Base-by-base conservation (phyloP, 2,329 filamentous ascomycete genomes). In the Penicillium sp. region DNA sequence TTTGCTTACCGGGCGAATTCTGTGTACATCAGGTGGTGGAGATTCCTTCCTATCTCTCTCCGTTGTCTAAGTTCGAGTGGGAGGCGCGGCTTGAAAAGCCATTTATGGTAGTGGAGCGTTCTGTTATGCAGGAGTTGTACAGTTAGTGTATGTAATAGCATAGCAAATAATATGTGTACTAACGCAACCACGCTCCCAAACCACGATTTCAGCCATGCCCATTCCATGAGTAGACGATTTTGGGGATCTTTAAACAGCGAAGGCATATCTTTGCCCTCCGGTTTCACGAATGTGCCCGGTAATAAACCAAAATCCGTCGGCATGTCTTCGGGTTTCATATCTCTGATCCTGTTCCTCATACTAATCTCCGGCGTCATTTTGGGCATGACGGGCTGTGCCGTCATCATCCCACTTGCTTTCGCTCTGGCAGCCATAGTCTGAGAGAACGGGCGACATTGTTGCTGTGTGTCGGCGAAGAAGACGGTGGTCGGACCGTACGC, bases 21-120 rank as follows among this genome's bases (percentile, higher is more conserved):
- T 23, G 63, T 70, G 64, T 80, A 81, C 74, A 81, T 77, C 24
- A 66, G 59, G 47, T 68, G 59, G 57, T 81, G 77, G n/a, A 81
- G 66, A 8, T 69, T 61, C 42, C 66, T 65, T 11, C 73, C 76
- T 40, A 74, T 66, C 9, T 62, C 52, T 18, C 73, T 71, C 40
- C 76, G 67, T 43, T 71, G 64, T 21, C 60, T 61, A 23, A 73
- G 55, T n/a, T 68, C 61, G 18, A 77, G 63, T 24, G 73, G 72
- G 24, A 70, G 57, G 12, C 63, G 64, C 2, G 52, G 52, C 46
- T 63, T 69, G 57, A 67, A 67, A 26, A 67, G 51, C 52, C 62
- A 68, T 63, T 71, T 73, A 60, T 62, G 65, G 57, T 71, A 71
- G 38, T 63, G 60, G 35, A 72, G 18, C 33, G 71, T 47, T 47